Evolutionary conservation across 1,284 basidiomycete genomes (phyloP), one percentile per base, ranked within the genome.

Genomic region (Tetrapyrgos nigripes): DNA sequence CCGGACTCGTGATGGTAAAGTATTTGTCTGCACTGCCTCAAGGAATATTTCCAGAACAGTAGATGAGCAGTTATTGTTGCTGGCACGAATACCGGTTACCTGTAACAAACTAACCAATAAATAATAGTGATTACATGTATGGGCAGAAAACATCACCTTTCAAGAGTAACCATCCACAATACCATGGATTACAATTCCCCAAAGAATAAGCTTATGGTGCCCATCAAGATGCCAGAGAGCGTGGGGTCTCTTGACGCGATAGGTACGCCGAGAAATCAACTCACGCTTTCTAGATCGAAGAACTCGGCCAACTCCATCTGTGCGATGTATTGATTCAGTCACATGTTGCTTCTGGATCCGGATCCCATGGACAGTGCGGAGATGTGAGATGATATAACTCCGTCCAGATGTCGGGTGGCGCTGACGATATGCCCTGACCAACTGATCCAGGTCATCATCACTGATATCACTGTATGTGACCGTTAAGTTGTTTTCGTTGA

Each of bases 41-140:
- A 72, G 27, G 60, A 80, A 78, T 4, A 76, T 29, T 0, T 72
- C 60, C 0, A 78, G 60, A 2, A 82, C 79, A 0, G 78, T 82
- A 0, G 28, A 6, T 1, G 81, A 66, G 3, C 52, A 26, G 60
- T 82, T 82, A 54, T 79, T 77, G 13, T 62, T 72, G 58, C 68
- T 73, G 4, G 75, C 74, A 3, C 58, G 50, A 0, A 81, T 51
- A 21, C 69, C 72, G 2, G 68, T 70, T 0, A 76, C 63, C 73
- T 37, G 35, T 37, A n/a, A n/a, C n/a, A n/a, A n/a, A n/a, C n/a
- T n/a, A n/a, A n/a, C n/a, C n/a, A n/a, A 17, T n/a, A n/a, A n/a
- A n/a, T n/a, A n/a, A n/a, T n/a, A n/a, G n/a, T n/a, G n/a, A n/a
- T n/a, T n/a, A n/a, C n/a, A n/a, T n/a, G n/a, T n/a, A n/a, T n/a